Conservation (phyloP, 140 eudicot species). For the Bidens hawaiensis region DNA sequence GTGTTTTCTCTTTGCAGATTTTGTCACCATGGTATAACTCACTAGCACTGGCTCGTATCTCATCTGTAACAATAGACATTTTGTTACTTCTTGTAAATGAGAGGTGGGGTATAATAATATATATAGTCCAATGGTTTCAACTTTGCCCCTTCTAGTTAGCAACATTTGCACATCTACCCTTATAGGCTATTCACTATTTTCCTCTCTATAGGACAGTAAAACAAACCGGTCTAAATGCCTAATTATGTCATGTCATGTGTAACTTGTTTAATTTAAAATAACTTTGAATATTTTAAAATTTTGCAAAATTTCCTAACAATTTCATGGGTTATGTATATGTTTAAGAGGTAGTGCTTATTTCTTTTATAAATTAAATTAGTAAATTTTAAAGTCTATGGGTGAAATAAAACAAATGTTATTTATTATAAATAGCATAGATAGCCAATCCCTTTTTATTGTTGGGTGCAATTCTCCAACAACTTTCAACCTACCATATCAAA, state of each 20-base stretch:
- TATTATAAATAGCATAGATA: not conserved
- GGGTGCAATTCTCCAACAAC: not conserved
- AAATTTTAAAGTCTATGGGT: no score
- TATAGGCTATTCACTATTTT: no score
- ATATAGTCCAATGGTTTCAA: not conserved
- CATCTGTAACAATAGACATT: constrained; percentile 38
- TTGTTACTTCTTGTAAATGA: constrained; percentile 10
- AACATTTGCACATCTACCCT: not conserved
- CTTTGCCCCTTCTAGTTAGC: not conserved
- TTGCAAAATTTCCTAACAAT: no score
- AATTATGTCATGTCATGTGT: no score
- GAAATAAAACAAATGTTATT: not conserved
- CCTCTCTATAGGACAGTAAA: no score
- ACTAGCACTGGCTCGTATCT: constrained; percentile 30
- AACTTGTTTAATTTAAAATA: no score
- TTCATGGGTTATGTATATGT: no score
- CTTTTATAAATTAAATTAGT: no score
- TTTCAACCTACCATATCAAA: not conserved
- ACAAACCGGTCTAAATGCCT: no score
- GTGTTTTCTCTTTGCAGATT: constrained; percentile 24
- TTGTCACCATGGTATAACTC: constrained; percentile 30
- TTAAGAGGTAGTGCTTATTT: no score
- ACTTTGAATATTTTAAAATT: no score
- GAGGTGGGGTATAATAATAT: not conserved
- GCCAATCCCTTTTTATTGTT: not conserved